Evolutionary conservation across 495 filamentous ascomycete species (phyloP).

Genomic region (Penicillium argentinense): DNA sequence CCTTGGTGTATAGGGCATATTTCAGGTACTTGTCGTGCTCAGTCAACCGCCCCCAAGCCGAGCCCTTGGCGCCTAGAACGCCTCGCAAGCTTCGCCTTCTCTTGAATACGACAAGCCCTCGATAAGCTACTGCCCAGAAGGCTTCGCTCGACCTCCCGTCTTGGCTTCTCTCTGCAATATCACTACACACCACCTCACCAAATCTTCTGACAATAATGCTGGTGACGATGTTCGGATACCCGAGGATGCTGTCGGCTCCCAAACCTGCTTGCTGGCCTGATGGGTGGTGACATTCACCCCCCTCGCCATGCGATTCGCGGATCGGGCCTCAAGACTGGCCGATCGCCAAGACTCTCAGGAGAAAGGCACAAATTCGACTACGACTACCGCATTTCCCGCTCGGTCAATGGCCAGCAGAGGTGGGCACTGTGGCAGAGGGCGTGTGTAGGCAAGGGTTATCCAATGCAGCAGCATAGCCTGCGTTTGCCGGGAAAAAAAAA

Average conservation of each 20-base stretch:
- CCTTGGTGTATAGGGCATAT: too few species aligned
- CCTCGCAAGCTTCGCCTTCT: neutral
- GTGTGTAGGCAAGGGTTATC: neutral
- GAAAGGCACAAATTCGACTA: too few species aligned
- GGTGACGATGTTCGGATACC: too few species aligned
- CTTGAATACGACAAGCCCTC: neutral
- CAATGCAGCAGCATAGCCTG: neutral
- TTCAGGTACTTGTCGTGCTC: too few species aligned
- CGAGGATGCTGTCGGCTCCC: neutral
- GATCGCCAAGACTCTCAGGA: neutral
- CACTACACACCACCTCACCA: too few species aligned
- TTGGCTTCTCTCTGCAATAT: neutral
- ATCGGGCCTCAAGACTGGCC: neutral
- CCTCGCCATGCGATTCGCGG: neutral
- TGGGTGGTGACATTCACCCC: neutral
- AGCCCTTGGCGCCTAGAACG: conserved; percentile 3
- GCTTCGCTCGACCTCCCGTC: neutral
- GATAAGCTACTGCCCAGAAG: neutral
- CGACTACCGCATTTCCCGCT: too few species aligned
- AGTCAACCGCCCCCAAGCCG: too few species aligned
- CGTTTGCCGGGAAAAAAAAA: neutral
- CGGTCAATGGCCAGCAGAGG: too few species aligned
- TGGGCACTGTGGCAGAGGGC: too few species aligned
- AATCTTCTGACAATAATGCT: too few species aligned
- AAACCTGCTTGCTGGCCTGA: neutral